Evolutionary conservation across 805 yeast genomes (phyloP), one percentile per base, ranked within the genome.

Genomic region (Candida chauliodis): DNA sequence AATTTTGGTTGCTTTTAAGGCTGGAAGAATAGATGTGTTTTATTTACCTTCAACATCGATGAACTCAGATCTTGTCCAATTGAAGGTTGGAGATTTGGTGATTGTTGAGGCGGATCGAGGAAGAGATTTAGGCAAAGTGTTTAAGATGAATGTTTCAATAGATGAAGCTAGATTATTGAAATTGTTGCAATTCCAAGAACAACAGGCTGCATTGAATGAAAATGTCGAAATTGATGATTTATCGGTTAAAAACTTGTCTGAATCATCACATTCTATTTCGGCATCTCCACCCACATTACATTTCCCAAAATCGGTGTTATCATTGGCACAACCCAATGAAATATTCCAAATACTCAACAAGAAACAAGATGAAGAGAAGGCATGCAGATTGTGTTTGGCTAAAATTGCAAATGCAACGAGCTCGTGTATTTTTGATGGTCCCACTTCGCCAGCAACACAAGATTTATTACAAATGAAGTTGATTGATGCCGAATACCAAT

Each of bases 91-190:
- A 16, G 89, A 83, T 52, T 68, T 83, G 51, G 91, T 86, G 11
- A 76, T 84, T 51, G 95, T 84, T 13, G 91, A 85, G 52, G 95
- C 93, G 1, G 95, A 85, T 52, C 66, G 95, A 23, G 95, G 95
- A 25, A 63, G 78, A 25, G 95, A 85, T 58, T 68, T 85, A 43
- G 95, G 95, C 25, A 73, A 74, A 51, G 74, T 85, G 31, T 74
- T 75, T 25, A 70, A 73, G 42, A 61, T 79, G 49, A 71, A 77
- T 48, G 73, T 85, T 19, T 63, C 80, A 3, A 60, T 74, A 25
- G 84, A 79, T 48, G 84, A 80, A 50, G 90, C 91, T 0, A 69
- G 87, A 32, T 59, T 78, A 43, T 61, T 85, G 57, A 82, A 82
- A 55, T 65, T 77, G 51, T 65, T 73, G 47, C 89, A 82, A 54